Percentiles rank a stretch among this genome's conserved stretches.
phyloP scores from a whole-genome alignment of 352 stramenopile species.

The Phytophthora fragariae region DNA sequence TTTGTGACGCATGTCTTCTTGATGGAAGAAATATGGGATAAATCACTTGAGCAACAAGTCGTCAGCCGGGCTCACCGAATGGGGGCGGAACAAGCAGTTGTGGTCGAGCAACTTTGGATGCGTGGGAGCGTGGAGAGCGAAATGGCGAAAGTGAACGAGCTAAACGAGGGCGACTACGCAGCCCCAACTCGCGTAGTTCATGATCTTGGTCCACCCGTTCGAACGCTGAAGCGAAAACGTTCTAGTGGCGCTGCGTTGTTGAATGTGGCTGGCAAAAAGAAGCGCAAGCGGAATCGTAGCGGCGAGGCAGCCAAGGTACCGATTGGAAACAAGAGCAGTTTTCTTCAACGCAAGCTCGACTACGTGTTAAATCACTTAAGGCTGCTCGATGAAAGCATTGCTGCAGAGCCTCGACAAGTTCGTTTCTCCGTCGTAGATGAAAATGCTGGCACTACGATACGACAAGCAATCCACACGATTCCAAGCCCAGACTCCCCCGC shows the following conservation, averaged over 20 bases:
- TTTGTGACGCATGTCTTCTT: slow-evolving; percentile 99
- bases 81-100: slow-evolving; percentile 88
- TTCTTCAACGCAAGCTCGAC: slow-evolving; percentile 43
- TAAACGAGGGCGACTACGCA: slow-evolving; percentile 8
- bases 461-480: slow-evolving; percentile 37
- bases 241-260: slow-evolving; percentile 12
- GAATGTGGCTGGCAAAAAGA: slow-evolving; percentile 36
- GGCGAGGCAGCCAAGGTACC: slow-evolving; percentile 13
- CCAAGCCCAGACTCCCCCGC: not conserved
- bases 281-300: slow-evolving; percentile 25
- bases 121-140: slow-evolving; percentile 76
- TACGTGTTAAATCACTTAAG: slow-evolving; percentile 52
- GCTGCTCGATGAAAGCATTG: slow-evolving; percentile 31
- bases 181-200: slow-evolving; percentile 9
- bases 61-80: slow-evolving; percentile 95
- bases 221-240: slow-evolving; percentile 23
- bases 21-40: slow-evolving; percentile 96
- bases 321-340: slow-evolving; percentile 39
- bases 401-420: slow-evolving; percentile 38
- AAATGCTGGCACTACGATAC: slow-evolving; percentile 29
- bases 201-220: slow-evolving; percentile 18
- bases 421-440: slow-evolving; percentile 47
- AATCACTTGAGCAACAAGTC: slow-evolving; percentile 94
- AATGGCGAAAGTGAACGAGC: slow-evolving; percentile 58
- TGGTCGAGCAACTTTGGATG: slow-evolving; percentile 93